Percentiles rank a stretch among this genome's conserved stretches.
phyloP scores from a whole-genome alignment of 495 filamentous ascomycete species.

The Aspergillus steynii region DNA sequence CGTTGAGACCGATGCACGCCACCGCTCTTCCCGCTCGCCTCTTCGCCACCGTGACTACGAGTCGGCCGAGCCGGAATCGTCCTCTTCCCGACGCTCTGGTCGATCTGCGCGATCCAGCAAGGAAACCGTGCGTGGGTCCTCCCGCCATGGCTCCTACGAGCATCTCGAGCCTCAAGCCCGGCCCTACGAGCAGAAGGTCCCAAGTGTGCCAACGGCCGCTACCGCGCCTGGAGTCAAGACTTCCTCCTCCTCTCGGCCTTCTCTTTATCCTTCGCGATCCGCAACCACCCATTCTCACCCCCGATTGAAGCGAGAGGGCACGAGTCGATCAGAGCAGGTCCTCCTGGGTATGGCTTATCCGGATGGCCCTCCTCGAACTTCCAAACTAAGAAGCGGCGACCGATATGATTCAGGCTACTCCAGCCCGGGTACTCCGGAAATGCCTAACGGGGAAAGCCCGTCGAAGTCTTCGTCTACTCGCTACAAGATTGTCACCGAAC shows the following conservation, averaged over 20 bases:
- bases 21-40: conserved; percentile 35
- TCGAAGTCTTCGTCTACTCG: conserved; percentile 34
- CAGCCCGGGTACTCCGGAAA: conserved; percentile 45
- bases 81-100: conserved; percentile 27
- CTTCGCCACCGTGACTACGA: conserved; percentile 34
- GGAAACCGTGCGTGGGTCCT: conserved; percentile 29
- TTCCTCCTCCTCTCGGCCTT: conserved; percentile 25
- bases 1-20: conserved; percentile 27
- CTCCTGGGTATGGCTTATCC: conserved; percentile 28
- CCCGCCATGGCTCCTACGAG: conserved; percentile 38
- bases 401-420: conserved; percentile 49
- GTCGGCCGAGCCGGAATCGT: conserved; percentile 36
- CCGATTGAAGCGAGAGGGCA: conserved; percentile 28
- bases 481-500: conserved; percentile 32
- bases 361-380: conserved; percentile 29
- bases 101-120: conserved; percentile 32
- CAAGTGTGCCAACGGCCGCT: conserved; percentile 33
- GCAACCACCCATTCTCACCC: conserved; percentile 31
- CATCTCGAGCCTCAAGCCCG: conserved; percentile 30
- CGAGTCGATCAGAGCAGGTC: conserved; percentile 21
- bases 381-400: conserved; percentile 34
- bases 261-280: conserved; percentile 32
- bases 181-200: conserved; percentile 25
- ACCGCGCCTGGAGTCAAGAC: conserved; percentile 27
- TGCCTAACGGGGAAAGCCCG: conserved; percentile 25